Evolutionary conservation across 2,329 filamentous ascomycete species (phyloP), one percentile per base, ranked within the genome.

Genomic region (Alternaria triticina): DNA sequence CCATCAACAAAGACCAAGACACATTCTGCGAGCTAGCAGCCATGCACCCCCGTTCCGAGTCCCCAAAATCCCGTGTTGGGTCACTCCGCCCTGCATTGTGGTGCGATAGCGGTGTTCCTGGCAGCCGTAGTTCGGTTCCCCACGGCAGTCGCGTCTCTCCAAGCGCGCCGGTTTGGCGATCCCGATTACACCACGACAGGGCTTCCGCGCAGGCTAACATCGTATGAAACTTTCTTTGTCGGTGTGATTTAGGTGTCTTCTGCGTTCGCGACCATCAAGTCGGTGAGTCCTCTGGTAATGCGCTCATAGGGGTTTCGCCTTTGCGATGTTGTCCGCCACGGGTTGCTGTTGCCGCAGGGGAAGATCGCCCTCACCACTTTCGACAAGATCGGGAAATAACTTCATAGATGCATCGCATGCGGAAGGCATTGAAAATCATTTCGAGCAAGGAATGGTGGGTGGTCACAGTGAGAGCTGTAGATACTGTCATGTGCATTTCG

Each of bases 81-180:
- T 50, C 23, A 27, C 51, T 33, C 46, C 58, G 17, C 57, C 23
- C 51, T 43, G 52, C 58, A 57, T 47, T 44, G 49, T 28, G n/a
- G 60, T 43, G 27, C 46, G 43, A 56, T 46, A 28, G 30, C 52
- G 54, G 55, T 50, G 59, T 61, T 46, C 59, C 59, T 57, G 59
- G 44, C 45, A 33, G 23, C 54, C 46, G 54, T 47, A 59, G 47
- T 47, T 67, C 66, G 66, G 66, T 68, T 68, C 66, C 66, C 66
- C 66, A 64, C 61, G 61, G 57, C 61, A 54, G 64, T 64, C 57
- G 62, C 56, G 58, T 49, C 54, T 6, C 56, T 27, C 54, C 49
- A 51, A 27, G 52, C 45, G 36, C 25, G 49, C 20, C 55, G 33
- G 20, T 30, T 27, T 47, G 36, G 40, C 25, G 22, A 22, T 44